Evolutionary conservation across 805 yeast genomes (phyloP).

Genomic region (Starmerella bacillaris): DNA sequence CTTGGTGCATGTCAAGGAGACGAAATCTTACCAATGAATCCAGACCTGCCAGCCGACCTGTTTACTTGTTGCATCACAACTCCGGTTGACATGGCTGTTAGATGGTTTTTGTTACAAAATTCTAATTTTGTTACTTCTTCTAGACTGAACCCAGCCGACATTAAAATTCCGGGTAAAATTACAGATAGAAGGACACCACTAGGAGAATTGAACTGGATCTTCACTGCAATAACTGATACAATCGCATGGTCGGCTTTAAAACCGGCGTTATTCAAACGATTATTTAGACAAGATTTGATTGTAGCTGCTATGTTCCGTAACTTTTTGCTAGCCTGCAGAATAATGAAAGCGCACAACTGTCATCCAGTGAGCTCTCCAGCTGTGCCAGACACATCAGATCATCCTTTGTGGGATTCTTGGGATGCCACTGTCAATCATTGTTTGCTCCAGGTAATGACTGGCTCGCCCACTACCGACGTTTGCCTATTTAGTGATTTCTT

Average conservation of each 20-base stretch:
- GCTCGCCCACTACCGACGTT: conserved; percentile 22
- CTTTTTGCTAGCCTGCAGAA: conserved; percentile 75
- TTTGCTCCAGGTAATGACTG: conserved; percentile 32
- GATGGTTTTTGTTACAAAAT: conserved; percentile 70
- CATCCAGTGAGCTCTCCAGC: conserved; percentile 91
- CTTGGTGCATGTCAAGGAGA: conserved; percentile 80
- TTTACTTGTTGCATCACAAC: conserved; percentile 91
- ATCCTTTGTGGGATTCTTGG: conserved; percentile 97
- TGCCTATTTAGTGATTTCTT: conserved; percentile 87
- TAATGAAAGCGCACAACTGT: conserved; percentile 84
- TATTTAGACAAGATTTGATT: conserved; percentile 88
- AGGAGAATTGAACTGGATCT: conserved; percentile 94
- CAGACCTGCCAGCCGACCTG: conserved; percentile 86
- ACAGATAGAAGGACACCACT: conserved; percentile 89
- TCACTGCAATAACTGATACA: conserved; percentile 93
- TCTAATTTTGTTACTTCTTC: conserved; percentile 29
- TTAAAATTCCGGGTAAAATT: conserved; percentile 72
- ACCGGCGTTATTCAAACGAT: conserved; percentile 67
- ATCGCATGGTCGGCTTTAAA: conserved; percentile 93
- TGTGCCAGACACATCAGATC: conserved; percentile 64
- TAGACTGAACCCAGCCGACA: conserved; percentile 23
- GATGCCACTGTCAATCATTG: conserved; percentile 93
- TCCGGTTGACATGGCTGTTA: conserved; percentile 83
- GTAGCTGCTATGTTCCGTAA: conserved; percentile 92
- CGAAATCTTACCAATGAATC: conserved; percentile 80